Evolutionary conservation across 1,284 basidiomycete species (phyloP).

Genomic region (Exobasidium cylindrosporum): DNA sequence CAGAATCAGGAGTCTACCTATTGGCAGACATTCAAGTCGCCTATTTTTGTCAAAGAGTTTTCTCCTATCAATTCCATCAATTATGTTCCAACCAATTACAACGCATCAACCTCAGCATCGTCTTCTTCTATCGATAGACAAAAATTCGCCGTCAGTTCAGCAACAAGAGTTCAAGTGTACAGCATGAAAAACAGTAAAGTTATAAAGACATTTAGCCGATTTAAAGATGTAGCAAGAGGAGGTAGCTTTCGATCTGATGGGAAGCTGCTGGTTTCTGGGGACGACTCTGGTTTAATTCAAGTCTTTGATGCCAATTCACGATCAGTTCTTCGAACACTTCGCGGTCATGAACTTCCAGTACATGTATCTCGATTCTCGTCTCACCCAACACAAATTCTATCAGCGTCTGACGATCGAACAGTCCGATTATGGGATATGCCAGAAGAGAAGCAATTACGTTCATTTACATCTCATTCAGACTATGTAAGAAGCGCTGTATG

Average conservation of each 20-base stretch:
- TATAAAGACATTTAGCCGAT: slow-evolving; percentile 90
- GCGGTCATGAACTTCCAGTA: slow-evolving; percentile 90
- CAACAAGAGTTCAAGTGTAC: slow-evolving; percentile 91
- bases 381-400: slow-evolving; percentile 77
- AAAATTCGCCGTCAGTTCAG: slow-evolving; percentile 87
- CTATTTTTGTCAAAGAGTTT: slow-evolving; percentile 51
- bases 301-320: slow-evolving; percentile 93
- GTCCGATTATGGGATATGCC: slow-evolving; percentile 93
- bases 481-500: slow-evolving; percentile 92
- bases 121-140: slow-evolving; percentile 7
- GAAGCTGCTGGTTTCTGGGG: slow-evolving; percentile 89
- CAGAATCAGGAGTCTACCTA: slow-evolving; percentile 43
- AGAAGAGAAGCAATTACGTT: slow-evolving; percentile 74
- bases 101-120: slow-evolving; percentile 11
- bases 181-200: slow-evolving; percentile 91
- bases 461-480: slow-evolving; percentile 82
- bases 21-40: slow-evolving; percentile 49
- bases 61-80: slow-evolving; percentile 52
- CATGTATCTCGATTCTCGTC: slow-evolving; percentile 90
- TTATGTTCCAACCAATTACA: slow-evolving; percentile 42
- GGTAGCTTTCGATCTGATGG: slow-evolving; percentile 72
- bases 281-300: slow-evolving; percentile 90
- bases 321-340: slow-evolving; percentile 86
- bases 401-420: slow-evolving; percentile 93
- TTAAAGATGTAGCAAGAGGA: slow-evolving; percentile 87